phyloP scores from a whole-genome alignment of 2,329 filamentous ascomycete genomes.

The Triangularia setosa region DNA sequence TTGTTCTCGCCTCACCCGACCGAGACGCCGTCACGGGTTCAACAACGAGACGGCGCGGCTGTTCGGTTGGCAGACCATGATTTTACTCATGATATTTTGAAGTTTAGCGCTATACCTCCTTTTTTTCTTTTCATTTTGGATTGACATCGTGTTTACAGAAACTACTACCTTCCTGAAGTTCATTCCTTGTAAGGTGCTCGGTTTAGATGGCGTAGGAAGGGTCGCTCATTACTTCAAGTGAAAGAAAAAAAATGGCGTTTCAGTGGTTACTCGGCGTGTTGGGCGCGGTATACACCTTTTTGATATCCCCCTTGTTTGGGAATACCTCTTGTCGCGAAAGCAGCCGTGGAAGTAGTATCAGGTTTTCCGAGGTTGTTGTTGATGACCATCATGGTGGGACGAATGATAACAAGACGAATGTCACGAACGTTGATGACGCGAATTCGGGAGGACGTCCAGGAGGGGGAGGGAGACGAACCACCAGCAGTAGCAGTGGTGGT shows the following conservation, averaged over 20 bases:
- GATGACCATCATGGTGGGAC: too few species aligned
- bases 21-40: background rate
- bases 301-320: background rate
- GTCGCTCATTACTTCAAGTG: background rate
- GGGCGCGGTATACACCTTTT: background rate
- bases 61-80: background rate
- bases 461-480: background rate
- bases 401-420: too few species aligned
- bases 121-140: background rate
- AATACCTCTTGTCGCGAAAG: background rate
- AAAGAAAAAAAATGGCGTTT: background rate
- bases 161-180: background rate
- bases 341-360: background rate
- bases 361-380: background rate
- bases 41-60: too few species aligned
- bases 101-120: background rate
- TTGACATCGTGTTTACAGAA: too few species aligned
- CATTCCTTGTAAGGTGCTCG: too few species aligned
- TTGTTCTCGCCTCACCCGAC: background rate
- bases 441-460: too few species aligned
- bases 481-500: background rate
- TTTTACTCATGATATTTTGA: background rate
- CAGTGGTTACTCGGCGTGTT: background rate
- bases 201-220: background rate
- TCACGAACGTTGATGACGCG: too few species aligned